phyloP scores from a whole-genome alignment of 1,284 basidiomycete genomes.

The Sutorius eximius region DNA sequence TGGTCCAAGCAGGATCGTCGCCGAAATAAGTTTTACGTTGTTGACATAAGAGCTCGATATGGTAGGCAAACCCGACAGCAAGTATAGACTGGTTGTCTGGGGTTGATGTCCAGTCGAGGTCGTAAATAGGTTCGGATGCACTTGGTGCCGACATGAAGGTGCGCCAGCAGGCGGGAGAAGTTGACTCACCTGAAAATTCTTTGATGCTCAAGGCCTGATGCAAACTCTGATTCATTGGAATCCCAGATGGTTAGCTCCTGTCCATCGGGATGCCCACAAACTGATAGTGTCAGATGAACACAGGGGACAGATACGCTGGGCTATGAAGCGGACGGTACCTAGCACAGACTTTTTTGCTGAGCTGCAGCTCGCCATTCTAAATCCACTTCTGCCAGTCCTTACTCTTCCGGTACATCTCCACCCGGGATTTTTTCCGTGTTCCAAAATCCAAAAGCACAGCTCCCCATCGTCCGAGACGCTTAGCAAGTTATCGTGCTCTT shows the following conservation, averaged over 20 bases:
- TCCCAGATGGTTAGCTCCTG: conserved; percentile 93
- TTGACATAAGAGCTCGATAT: conserved; percentile 81
- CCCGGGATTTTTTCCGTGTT: conserved; percentile 40
- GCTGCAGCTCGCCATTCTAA: conserved; percentile 77
- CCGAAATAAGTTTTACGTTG: conserved; percentile 89
- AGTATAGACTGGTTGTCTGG: conserved; percentile 86
- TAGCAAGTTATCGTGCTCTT: conserved; percentile 70
- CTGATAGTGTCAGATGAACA: conserved; percentile 36
- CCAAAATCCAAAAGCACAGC: conserved; percentile 79
- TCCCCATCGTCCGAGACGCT: conserved; percentile 75
- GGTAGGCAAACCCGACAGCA: conserved; percentile 79
- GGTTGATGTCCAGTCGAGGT: conserved; percentile 91
- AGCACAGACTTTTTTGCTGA: conserved; percentile 87
- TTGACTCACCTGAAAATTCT: conserved; percentile 54
- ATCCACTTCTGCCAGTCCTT: conserved; percentile 62
- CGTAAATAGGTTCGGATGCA: conserved; percentile 60
- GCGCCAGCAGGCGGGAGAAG: conserved; percentile 11
- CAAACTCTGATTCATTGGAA: conserved; percentile 91
- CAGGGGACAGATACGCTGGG: neutral
- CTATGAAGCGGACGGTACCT: conserved; percentile 41
- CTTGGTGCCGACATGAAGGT: conserved; percentile 7
- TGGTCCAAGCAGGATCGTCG: conserved; percentile 75
- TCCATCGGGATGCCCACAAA: conserved; percentile 53
- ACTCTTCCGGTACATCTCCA: conserved; percentile 78
- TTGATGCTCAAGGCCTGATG: conserved; percentile 80